Conservation (phyloP, 352 stramenopile genomes). For the Phytopythium montanum region DNA sequence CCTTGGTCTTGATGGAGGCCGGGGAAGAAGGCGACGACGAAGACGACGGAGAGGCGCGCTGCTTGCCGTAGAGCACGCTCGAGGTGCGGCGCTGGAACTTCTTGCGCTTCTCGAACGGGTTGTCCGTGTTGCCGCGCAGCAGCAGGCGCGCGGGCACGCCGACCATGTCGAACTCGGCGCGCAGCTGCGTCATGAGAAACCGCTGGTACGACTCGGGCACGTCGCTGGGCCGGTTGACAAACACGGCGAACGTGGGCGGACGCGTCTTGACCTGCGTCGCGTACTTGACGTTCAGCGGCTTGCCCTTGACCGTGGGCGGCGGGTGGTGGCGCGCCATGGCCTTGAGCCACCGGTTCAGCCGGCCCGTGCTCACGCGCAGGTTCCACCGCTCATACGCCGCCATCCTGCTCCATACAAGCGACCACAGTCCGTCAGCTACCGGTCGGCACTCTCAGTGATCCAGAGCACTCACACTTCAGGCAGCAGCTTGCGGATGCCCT, state of each 20-base stretch:
- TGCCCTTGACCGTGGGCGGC: slow-evolving; percentile 77
- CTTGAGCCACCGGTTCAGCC: slow-evolving; percentile 81
- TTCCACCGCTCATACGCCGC: slow-evolving; percentile 83
- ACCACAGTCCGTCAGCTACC: neutral
- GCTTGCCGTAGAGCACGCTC: slow-evolving; percentile 53
- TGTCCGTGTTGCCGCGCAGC: slow-evolving; percentile 74
- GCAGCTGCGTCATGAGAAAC: slow-evolving; percentile 73
- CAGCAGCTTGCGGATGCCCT: slow-evolving; percentile 75
- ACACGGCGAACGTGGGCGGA: slow-evolving; percentile 77
- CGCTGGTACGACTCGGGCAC: slow-evolving; percentile 76
- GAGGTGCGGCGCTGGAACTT: slow-evolving; percentile 81
- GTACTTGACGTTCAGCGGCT: slow-evolving; percentile 87
- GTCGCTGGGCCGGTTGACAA: slow-evolving; percentile 76
- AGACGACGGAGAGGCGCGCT: slow-evolving; percentile 25
- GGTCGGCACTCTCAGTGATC: neutral
- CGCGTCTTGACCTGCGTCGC: slow-evolving; percentile 82
- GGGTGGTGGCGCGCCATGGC: slow-evolving; percentile 82
- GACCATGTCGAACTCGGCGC: slow-evolving; percentile 85
- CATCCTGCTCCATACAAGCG: slow-evolving; percentile 20
- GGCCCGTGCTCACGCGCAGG: slow-evolving; percentile 68
- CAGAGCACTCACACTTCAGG: slow-evolving; percentile 50
- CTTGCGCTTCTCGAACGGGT: slow-evolving; percentile 81
- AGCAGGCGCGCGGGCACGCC: slow-evolving; percentile 73
- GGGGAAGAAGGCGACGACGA: neutral
- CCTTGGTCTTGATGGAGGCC: slow-evolving; percentile 6